Conservation (phyloP, 1,284 basidiomycete genomes). For the Acaromyces ingoldii region DNA sequence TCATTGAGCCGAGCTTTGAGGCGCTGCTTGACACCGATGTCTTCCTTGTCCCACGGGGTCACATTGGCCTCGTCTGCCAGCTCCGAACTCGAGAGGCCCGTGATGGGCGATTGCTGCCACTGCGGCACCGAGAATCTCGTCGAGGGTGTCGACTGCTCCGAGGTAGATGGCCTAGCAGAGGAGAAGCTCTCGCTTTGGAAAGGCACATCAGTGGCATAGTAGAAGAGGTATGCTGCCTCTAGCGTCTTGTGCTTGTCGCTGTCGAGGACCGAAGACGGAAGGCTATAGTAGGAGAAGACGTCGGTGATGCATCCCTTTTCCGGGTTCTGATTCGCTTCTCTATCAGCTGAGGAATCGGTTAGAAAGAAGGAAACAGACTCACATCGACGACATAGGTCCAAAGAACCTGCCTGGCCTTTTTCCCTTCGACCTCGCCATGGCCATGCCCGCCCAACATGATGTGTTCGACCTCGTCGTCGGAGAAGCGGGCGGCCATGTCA, state of each 20-base stretch:
- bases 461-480: slow-evolving; percentile 75
- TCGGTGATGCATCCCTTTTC: slow-evolving; percentile 80
- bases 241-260: slow-evolving; percentile 59
- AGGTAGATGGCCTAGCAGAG: background rate
- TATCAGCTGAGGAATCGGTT: no score
- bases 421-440: slow-evolving; percentile 54
- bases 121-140: background rate
- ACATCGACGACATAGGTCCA: slow-evolving; percentile 98
- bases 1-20: slow-evolving; percentile 68
- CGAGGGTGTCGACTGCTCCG: slow-evolving; percentile 12
- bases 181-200: slow-evolving; percentile 13
- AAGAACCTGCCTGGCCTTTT: slow-evolving; percentile 68
- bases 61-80: slow-evolving; percentile 27
- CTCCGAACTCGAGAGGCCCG: slow-evolving; percentile 28
- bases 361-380: no score
- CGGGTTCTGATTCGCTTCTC: no score
- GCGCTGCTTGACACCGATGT: slow-evolving; percentile 60
- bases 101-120: slow-evolving; percentile 31
- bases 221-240: slow-evolving; percentile 87
- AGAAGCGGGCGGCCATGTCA: slow-evolving; percentile 74
- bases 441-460: slow-evolving; percentile 83
- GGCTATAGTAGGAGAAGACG: slow-evolving; percentile 92
- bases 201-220: slow-evolving; percentile 61
- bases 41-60: slow-evolving; percentile 47
- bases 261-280: slow-evolving; percentile 81